Conservation (phyloP, 164 flowering plant genomes). For the Protea cynaroides region DNA sequence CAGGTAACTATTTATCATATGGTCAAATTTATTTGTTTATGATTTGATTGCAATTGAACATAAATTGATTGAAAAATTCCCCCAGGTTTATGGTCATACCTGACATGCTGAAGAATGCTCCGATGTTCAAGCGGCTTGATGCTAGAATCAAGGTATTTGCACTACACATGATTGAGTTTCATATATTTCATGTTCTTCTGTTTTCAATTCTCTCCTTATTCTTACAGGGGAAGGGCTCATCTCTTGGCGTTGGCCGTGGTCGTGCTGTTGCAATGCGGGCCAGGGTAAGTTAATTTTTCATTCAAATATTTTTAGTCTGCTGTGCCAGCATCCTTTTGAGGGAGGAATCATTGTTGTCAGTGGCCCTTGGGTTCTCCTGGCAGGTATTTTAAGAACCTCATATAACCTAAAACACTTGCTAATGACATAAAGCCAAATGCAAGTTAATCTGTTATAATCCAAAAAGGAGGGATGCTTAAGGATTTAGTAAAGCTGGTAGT, state of each 20-base stretch:
- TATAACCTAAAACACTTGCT: too few relatives aligned
- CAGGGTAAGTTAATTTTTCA: slow-evolving; percentile 37
- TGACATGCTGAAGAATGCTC: slow-evolving; percentile 98
- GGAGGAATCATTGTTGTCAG: too few relatives aligned
- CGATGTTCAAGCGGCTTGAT: slow-evolving; percentile 95
- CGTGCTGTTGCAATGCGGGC: slow-evolving; percentile 91
- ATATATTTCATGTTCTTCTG: background rate
- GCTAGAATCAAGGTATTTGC: slow-evolving; percentile 74
- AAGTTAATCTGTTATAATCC: too few relatives aligned
- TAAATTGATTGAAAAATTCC: background rate
- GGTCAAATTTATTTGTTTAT: background rate
- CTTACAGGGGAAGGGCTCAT: slow-evolving; percentile 72
- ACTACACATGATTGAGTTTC: background rate
- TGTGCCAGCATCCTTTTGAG: too few relatives aligned
- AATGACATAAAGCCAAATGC: too few relatives aligned
- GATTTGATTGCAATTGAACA: background rate
- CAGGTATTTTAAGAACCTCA: too few relatives aligned
- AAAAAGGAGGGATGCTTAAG: too few relatives aligned
- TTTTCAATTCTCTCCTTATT: background rate
- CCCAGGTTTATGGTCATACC: slow-evolving; percentile 94
- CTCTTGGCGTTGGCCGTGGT: slow-evolving; percentile 84
- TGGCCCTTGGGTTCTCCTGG: too few relatives aligned
- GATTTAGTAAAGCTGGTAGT: too few relatives aligned
- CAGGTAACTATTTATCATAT: slow-evolving; percentile 37
- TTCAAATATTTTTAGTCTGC: background rate